Percentiles rank a stretch among this genome's conserved stretches.
Evolutionary conservation across 1,284 basidiomycete species (phyloP).

Genomic region (Cerrena zonata): DNA sequence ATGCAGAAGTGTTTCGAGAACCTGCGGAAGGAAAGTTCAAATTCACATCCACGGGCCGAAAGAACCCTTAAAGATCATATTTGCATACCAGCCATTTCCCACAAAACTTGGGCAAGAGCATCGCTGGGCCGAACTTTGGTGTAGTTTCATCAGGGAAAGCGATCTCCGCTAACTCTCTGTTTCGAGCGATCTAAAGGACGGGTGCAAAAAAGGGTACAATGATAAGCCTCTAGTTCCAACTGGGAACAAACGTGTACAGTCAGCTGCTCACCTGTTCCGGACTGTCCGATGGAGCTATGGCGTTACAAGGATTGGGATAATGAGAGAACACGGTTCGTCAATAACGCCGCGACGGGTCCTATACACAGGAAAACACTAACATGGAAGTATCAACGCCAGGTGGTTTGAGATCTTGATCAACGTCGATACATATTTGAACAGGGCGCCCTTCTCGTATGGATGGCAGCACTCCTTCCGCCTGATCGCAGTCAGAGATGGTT

Average conservation of each 20-base stretch:
- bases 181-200: slow-evolving; percentile 42
- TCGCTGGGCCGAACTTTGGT: slow-evolving; percentile 58
- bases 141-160: slow-evolving; percentile 49
- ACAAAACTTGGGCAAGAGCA: slow-evolving; percentile 60
- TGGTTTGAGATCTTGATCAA: slow-evolving; percentile 85
- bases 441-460: slow-evolving; percentile 52
- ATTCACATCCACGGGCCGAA: too few relatives aligned
- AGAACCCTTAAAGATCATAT: slow-evolving; percentile 1
- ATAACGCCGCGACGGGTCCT: not conserved
- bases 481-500: not conserved
- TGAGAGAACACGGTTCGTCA: not conserved
- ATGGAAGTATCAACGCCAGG: slow-evolving; percentile 73
- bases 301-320: not conserved
- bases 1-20: slow-evolving; percentile 58
- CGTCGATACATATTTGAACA: slow-evolving; percentile 71
- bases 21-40: slow-evolving; percentile 41
- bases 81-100: slow-evolving; percentile 76
- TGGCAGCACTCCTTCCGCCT: slow-evolving; percentile 67
- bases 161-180: slow-evolving; percentile 51
- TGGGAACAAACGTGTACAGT: not conserved
- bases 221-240: not conserved
- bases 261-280: slow-evolving; percentile 49
- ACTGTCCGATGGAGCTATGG: slow-evolving; percentile 53
- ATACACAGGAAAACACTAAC: slow-evolving; percentile 29
- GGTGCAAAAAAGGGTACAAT: not conserved